phyloP scores from a whole-genome alignment of 2,329 filamentous ascomycete species.

The Dactylellina cionopaga region DNA sequence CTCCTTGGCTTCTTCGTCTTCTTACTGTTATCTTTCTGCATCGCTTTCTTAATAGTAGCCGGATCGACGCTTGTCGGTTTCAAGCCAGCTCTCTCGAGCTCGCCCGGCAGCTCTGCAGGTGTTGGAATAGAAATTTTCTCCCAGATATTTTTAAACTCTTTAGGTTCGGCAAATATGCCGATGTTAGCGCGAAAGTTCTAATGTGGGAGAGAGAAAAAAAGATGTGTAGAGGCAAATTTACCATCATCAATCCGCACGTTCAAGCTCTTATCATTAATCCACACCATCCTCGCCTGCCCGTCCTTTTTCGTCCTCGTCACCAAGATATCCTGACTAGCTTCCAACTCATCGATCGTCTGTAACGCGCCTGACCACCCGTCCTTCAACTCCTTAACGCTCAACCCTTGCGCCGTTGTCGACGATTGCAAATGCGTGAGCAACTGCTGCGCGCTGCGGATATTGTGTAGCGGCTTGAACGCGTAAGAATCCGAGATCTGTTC shows the following conservation, averaged over 20 bases:
- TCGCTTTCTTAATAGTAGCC: conserved; percentile 67
- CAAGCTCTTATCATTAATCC: conserved; percentile 84
- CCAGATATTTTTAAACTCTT: conserved; percentile 85
- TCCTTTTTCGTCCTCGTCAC: conserved; percentile 94
- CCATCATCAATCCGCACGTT: conserved; percentile 74
- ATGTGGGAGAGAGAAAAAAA: background rate
- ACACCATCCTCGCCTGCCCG: conserved; percentile 83
- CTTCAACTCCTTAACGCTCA: conserved; percentile 88
- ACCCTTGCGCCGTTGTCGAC: conserved; percentile 80
- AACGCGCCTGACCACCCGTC: conserved; percentile 93
- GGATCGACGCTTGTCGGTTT: conserved; percentile 86
- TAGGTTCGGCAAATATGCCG: background rate
- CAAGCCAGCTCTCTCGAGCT: conserved; percentile 79
- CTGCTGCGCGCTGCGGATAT: conserved; percentile 79
- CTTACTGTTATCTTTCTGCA: conserved; percentile 48
- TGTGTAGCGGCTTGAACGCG: conserved; percentile 82
- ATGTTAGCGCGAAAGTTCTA: conserved; percentile 7
- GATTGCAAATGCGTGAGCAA: conserved; percentile 83
- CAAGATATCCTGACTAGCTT: conserved; percentile 79
- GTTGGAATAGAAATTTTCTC: conserved; percentile 79
- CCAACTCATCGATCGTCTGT: conserved; percentile 78
- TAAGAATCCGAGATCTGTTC: conserved; percentile 78
- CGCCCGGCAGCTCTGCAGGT: conserved; percentile 78
- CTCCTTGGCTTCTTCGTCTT: conserved; percentile 54
- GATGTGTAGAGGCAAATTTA: no score